Conservation (phyloP, 2,329 filamentous ascomycete species). For the Epichloe brachyelytri region DNA sequence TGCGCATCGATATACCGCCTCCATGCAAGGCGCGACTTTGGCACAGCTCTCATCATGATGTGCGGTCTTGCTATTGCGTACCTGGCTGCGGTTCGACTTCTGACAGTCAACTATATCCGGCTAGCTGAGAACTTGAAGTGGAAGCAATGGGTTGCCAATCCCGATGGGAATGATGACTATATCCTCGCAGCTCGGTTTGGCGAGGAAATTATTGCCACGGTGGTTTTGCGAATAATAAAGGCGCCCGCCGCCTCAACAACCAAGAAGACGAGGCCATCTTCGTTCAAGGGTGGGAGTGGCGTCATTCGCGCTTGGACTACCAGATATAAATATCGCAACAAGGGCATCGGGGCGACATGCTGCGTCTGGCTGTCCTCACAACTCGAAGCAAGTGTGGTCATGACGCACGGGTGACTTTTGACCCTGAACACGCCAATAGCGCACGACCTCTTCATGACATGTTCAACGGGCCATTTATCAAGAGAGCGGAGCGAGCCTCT, state of each 20-base stretch:
- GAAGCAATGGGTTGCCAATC: conserved; percentile 39
- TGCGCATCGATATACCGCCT: conserved; percentile 27
- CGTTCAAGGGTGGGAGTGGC: conserved; percentile 40
- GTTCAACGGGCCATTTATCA: conserved; percentile 46
- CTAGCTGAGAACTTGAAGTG: conserved; percentile 50
- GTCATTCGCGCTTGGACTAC: conserved; percentile 75
- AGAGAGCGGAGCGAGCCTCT: conserved; percentile 39
- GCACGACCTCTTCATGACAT: conserved; percentile 40
- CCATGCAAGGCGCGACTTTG: conserved; percentile 32
- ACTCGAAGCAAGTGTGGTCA: conserved; percentile 51
- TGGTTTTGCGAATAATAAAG: conserved; percentile 55
- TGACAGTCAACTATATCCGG: conserved; percentile 48
- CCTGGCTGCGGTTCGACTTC: conserved; percentile 46
- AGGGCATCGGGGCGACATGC: conserved; percentile 59
- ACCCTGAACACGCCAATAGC: conserved; percentile 64
- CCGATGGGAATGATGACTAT: conserved; percentile 32
- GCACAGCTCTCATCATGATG: conserved; percentile 39
- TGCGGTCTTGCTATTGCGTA: conserved; percentile 50
- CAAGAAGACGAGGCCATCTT: conserved; percentile 2
- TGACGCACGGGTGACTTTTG: conserved; percentile 52
- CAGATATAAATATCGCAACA: conserved; percentile 51
- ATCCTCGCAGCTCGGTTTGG: conserved; percentile 54
- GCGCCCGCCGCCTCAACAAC: neutral
- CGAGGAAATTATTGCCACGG: conserved; percentile 52
- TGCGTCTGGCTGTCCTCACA: conserved; percentile 56